Percentiles rank a stretch among this genome's conserved stretches.
These are phyloP conservation scores for Microbotryum violaceum DNA, from an alignment of 1,284 basidiomycete genomes.

Conservation along the genomic window DNA sequence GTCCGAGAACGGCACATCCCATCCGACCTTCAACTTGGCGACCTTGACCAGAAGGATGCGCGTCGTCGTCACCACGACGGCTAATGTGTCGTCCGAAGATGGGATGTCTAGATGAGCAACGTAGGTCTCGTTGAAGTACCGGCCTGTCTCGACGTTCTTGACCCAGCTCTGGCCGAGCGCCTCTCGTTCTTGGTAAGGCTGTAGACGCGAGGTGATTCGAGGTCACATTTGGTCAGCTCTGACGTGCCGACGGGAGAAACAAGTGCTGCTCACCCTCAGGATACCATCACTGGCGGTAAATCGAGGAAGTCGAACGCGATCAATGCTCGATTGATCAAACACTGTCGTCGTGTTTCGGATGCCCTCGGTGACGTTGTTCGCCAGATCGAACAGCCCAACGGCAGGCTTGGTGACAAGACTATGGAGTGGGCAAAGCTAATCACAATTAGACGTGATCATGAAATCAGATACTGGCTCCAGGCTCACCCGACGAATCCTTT, in stretches of 20 bases:
- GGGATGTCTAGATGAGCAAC: conserved; percentile 67
- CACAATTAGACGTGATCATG: conserved; percentile 13
- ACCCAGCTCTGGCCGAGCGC: conserved; percentile 96
- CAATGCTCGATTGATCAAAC: conserved; percentile 85
- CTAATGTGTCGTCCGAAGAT: conserved; percentile 56
- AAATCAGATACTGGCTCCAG: neutral
- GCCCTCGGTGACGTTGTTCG: conserved; percentile 90
- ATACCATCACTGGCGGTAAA: conserved; percentile 80
- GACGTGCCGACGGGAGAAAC: neutral
- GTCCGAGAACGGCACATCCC: conserved; percentile 84
- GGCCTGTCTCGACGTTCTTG: conserved; percentile 77
- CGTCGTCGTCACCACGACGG: conserved; percentile 71
- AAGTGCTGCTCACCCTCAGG: conserved; percentile 54
- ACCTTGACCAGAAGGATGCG: conserved; percentile 79
- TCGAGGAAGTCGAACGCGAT: conserved; percentile 81
- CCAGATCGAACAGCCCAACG: conserved; percentile 92
- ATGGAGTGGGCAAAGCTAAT: conserved; percentile 4
- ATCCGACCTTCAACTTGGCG: conserved; percentile 73
- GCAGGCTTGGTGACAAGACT: conserved; percentile 93
- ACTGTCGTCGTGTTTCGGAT: conserved; percentile 98
- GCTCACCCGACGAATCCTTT: conserved; percentile 87
- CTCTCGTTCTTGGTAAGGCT: conserved; percentile 83
- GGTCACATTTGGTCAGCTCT: neutral
- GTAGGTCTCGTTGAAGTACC: conserved; percentile 75
- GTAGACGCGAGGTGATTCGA: neutral